phyloP scores from a whole-genome alignment of 2,329 filamentous ascomycete genomes.

The Cadophora gregata region DNA sequence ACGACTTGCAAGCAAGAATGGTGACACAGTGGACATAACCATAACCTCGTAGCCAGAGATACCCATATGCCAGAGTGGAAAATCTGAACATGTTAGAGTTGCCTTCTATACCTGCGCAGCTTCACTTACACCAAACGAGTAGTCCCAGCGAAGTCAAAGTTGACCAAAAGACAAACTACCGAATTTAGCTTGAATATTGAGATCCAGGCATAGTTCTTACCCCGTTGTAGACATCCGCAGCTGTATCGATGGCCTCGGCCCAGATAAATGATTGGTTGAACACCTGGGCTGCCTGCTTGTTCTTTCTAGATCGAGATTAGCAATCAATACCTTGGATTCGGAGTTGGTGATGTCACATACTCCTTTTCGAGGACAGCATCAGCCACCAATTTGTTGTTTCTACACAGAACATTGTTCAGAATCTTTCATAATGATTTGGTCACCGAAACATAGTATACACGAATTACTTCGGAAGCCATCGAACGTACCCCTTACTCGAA shows the following conservation, averaged over 20 bases:
- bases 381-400: slow-evolving; percentile 51
- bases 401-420: slow-evolving; percentile 46
- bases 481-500: slow-evolving; percentile 96
- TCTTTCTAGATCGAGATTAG: slow-evolving; percentile 63
- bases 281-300: slow-evolving; percentile 72
- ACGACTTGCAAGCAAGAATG: slow-evolving; percentile 75
- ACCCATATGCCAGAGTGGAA: slow-evolving; percentile 98
- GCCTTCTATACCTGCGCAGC: background rate
- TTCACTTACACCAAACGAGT: slow-evolving; percentile 85
- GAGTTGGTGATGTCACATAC: slow-evolving; percentile 56
- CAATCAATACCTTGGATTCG: slow-evolving; percentile 39
- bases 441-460: slow-evolving; percentile 54
- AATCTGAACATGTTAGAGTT: slow-evolving; percentile 61
- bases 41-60: slow-evolving; percentile 95
- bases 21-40: slow-evolving; percentile 84
- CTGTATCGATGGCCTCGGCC: slow-evolving; percentile 77
- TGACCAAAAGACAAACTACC: slow-evolving; percentile 92
- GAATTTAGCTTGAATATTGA: slow-evolving; percentile 25
- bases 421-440: slow-evolving; percentile 38
- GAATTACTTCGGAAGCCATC: slow-evolving; percentile 87
- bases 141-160: slow-evolving; percentile 89
- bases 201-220: slow-evolving; percentile 55
- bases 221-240: slow-evolving; percentile 89
- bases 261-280: slow-evolving; percentile 76
- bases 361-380: slow-evolving; percentile 70